Evolutionary conservation across 164 flowering plant species (phyloP).

Genomic region (Dillenia turbinata): DNA sequence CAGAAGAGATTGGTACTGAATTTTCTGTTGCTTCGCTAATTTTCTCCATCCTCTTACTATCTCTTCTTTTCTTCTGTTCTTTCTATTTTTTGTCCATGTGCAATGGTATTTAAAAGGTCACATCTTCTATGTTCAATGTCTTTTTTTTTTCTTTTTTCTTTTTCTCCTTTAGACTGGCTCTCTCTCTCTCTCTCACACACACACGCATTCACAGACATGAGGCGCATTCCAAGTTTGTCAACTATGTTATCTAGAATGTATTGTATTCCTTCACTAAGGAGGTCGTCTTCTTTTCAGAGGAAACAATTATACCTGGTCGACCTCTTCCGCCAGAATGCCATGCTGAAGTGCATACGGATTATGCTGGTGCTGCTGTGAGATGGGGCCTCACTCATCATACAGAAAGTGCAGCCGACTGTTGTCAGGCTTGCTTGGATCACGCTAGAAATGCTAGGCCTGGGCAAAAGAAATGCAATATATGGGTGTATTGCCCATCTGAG

Average conservation of each 20-base stretch:
- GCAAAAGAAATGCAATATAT: conserved; percentile 80
- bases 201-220: too few species aligned
- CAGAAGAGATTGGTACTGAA: conserved; percentile 59
- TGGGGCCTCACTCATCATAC: conserved; percentile 97
- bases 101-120: too few species aligned
- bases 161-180: too few species aligned
- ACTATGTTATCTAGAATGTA: too few species aligned
- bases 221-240: too few species aligned
- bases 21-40: neutral
- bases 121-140: too few species aligned
- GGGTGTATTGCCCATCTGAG: conserved; percentile 98
- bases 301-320: conserved; percentile 66
- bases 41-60: neutral
- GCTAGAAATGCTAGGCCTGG: conserved; percentile 75
- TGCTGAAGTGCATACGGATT: conserved; percentile 84
- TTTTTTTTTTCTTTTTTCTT: too few species aligned
- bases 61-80: neutral
- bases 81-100: neutral
- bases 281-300: conserved; percentile 41
- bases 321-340: conserved; percentile 80
- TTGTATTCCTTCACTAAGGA: neutral
- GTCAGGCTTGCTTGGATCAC: conserved; percentile 96
- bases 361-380: conserved; percentile 85
- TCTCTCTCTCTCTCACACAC: too few species aligned
- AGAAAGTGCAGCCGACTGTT: conserved; percentile 98